These are phyloP conservation scores for Sordariomycetes sp. DNA, from an alignment of 2,329 filamentous ascomycete species.

Conservation along the genomic window DNA sequence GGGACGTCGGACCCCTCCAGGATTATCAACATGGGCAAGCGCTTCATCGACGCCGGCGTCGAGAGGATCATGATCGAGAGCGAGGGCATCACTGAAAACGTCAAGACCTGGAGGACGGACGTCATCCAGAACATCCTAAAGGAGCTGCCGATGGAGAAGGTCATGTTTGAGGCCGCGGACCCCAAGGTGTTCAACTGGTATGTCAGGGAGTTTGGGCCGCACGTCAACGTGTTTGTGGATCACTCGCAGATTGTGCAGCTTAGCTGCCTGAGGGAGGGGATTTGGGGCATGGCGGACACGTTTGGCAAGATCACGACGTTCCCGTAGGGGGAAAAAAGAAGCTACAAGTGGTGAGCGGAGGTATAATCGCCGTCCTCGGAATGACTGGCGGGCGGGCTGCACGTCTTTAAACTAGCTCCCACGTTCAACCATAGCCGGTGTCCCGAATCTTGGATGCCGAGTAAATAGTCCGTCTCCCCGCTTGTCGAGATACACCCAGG, in stretches of 20 bases:
- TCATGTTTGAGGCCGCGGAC: slow-evolving; percentile 46
- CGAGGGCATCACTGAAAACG: slow-evolving; percentile 46
- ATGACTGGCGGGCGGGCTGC: too few species aligned
- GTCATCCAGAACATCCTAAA: slow-evolving; percentile 37
- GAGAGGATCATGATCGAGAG: slow-evolving; percentile 45
- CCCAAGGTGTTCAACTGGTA: slow-evolving; percentile 43
- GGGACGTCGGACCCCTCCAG: slow-evolving; percentile 34
- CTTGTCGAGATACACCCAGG: too few species aligned
- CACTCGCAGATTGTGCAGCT: slow-evolving; percentile 45
- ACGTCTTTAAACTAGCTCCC: too few species aligned
- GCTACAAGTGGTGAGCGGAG: too few species aligned
- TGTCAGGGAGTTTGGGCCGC: slow-evolving; percentile 39
- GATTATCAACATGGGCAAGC: slow-evolving; percentile 31
- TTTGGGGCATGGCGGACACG: slow-evolving; percentile 41
- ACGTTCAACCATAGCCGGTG: too few species aligned
- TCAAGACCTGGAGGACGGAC: slow-evolving; percentile 37
- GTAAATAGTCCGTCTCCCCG: too few species aligned
- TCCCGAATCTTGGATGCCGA: too few species aligned
- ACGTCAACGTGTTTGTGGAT: slow-evolving; percentile 44
- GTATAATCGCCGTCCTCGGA: too few species aligned
- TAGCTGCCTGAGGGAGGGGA: slow-evolving; percentile 32
- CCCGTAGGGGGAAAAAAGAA: background rate
- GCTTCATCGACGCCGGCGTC: slow-evolving; percentile 36
- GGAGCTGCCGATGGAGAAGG: slow-evolving; percentile 33
- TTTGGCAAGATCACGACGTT: slow-evolving; percentile 26